A percentile compares a stretch with the other conserved stretches of the same genome.
Evolutionary conservation across 345 rosid genomes (phyloP).

Genomic region (Salix arbutifolia): DNA sequence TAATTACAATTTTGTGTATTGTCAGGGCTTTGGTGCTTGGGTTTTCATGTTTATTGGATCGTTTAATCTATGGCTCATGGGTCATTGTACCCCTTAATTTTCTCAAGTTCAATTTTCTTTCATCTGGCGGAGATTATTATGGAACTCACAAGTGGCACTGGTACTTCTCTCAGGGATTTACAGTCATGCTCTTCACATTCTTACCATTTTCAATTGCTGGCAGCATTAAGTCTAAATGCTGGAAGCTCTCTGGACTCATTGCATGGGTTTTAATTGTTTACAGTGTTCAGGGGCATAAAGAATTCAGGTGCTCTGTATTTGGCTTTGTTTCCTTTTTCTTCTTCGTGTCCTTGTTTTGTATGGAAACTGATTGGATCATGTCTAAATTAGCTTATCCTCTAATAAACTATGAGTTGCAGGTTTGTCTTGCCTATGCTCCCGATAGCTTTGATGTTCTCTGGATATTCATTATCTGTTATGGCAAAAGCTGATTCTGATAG

Average conservation of each 20-base stretch:
- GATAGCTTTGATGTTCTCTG: constrained; percentile 78
- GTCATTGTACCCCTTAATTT: constrained; percentile 82
- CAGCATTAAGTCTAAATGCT: constrained; percentile 48
- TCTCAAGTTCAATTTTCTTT: constrained; percentile 88
- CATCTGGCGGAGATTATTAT: constrained; percentile 89
- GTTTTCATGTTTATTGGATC: constrained; percentile 57
- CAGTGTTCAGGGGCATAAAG: constrained; percentile 86
- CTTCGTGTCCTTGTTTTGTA: background rate
- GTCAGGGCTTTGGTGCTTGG: constrained; percentile 71
- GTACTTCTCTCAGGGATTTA: constrained; percentile 92
- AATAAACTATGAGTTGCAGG: constrained; percentile 46
- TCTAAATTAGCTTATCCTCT: constrained; percentile 21
- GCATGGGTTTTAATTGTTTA: constrained; percentile 72
- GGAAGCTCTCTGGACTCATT: constrained; percentile 74
- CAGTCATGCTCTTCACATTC: constrained; percentile 81
- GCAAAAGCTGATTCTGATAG: constrained; percentile 31
- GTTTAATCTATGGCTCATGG: constrained; percentile 81
- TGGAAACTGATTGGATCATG: background rate
- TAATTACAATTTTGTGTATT: constrained; percentile 9
- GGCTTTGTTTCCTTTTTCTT: too few relatives aligned
- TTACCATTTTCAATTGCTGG: constrained; percentile 64
- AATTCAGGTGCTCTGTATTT: constrained; percentile 36
- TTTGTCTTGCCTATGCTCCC: constrained; percentile 96
- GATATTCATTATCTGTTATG: constrained; percentile 59
- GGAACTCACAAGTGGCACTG: constrained; percentile 99